Evolutionary conservation across 345 rosid species (phyloP), one percentile per base, ranked within the genome.

Genomic region (Gossypium mustelinum): DNA sequence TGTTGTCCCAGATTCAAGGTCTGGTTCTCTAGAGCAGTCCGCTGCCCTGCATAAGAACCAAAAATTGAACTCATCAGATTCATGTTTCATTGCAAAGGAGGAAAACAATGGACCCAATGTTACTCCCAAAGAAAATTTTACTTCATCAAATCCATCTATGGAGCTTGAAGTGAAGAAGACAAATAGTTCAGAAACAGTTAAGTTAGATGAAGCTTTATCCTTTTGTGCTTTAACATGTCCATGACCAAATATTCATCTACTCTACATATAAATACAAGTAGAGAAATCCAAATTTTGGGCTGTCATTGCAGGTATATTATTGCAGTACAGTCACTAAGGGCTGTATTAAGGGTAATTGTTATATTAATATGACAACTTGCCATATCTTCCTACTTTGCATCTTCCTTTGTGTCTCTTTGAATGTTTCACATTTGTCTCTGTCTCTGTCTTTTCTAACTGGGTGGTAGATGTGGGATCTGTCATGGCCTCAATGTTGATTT

Each of bases 151-250:
- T 44, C 51, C 80, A 62, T 77, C 70, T 44, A 70, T 72, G 66
- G 77, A 55, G 76, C 75, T 79, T 86, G 83, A 73, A 44, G 84
- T 76, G 78, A 78, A 78, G 27, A 75, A 62, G 66, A 25, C 81
- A 56, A 66, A 76, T 71, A 54, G 62, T 64, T 52, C 77, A 11
- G 52, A 45, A 73, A 78, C 75, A 73, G 80, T 76, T 64, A 71
- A 86, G 88, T 82, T 87, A 67, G 61, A 41, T 61, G 41, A 10
- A 18, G 50, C 71, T 29, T 68, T 70, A 59, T 47, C 34, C 39
- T 54, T 66, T 41, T 72, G 2, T 76, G 63, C 56, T 66, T 44
- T 17, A 39, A 44, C 63, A 11, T 34, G 17, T 20, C 51, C 10
- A 22, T 45, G 18, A 8, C 54, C 47, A 68, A n/a, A 25, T 20